Conservation (phyloP, 75 land plant genomes). For the Pinus albicaulis region DNA sequence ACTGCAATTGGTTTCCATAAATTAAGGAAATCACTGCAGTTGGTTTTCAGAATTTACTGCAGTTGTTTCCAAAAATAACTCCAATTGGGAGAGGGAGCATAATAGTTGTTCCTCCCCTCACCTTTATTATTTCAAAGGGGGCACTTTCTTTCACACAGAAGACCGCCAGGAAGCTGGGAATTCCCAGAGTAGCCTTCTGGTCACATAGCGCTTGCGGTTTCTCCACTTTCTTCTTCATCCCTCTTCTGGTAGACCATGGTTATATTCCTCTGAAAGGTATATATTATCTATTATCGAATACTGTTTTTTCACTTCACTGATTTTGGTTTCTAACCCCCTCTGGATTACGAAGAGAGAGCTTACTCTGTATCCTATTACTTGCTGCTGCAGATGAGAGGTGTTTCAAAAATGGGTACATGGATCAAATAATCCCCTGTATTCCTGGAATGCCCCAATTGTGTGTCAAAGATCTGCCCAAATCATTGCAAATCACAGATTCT, state of each 20-base stretch:
- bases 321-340: no score
- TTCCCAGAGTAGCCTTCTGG: conserved; percentile 38
- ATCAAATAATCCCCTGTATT: conserved; percentile 30
- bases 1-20: no score
- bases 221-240: conserved; percentile 15
- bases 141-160: conserved; percentile 33
- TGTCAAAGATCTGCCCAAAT: conserved; percentile 40
- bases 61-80: no score
- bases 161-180: conserved; percentile 33
- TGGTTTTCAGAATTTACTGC: no score
- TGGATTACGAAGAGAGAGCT: no score
- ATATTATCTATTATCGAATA: background rate
- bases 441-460: conserved; percentile 37
- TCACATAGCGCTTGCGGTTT: conserved; percentile 50
- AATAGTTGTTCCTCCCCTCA: conserved; percentile 32
- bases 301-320: background rate
- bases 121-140: conserved; percentile 38
- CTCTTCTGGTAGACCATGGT: conserved; percentile 18
- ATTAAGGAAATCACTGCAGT: no score
- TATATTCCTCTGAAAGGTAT: conserved; percentile 11
- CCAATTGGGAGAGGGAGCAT: no score
- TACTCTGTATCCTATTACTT: no score
- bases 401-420: conserved; percentile 16
- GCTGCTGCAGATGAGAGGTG: conserved; percentile 27
- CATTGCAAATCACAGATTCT: conserved; percentile 16